These are phyloP conservation scores for Solanum megistacrolobum DNA, from an alignment of 257 asterid genomes.

Conservation along the genomic window DNA sequence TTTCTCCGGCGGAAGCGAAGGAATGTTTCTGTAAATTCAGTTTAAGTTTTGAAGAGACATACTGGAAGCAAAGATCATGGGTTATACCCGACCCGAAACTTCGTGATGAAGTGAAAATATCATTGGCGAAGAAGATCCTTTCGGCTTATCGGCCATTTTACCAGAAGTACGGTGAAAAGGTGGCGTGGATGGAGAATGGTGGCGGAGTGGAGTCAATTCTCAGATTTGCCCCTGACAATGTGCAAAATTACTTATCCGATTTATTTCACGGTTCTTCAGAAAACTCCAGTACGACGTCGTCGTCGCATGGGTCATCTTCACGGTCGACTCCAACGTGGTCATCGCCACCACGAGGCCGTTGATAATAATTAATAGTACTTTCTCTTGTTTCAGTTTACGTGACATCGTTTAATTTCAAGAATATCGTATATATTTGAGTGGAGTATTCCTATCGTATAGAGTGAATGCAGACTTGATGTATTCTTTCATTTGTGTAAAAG, in stretches of 20 bases:
- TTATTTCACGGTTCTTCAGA: constrained; percentile 27
- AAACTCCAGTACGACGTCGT: constrained; percentile 9
- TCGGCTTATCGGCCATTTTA: constrained; percentile 34
- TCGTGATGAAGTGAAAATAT: constrained; percentile 35
- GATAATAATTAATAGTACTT: neutral
- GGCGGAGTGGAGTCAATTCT: constrained; percentile 29
- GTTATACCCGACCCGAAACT: constrained; percentile 58
- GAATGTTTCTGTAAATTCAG: constrained; percentile 36
- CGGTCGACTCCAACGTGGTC: neutral
- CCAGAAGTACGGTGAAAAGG: constrained; percentile 13
- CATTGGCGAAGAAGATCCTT: constrained; percentile 25
- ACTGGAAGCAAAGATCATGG: constrained; percentile 46
- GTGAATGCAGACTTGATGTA: neutral
- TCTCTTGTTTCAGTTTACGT: neutral
- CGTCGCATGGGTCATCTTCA: neutral
- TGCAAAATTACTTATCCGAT: constrained; percentile 59
- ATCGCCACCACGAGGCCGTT: constrained; percentile 17
- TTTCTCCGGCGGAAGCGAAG: constrained; percentile 12
- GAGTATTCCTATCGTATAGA: neutral
- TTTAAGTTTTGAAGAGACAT: constrained; percentile 36
- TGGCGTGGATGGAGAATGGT: neutral
- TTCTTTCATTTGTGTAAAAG: neutral
- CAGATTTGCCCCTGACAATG: constrained; percentile 74
- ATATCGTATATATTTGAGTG: neutral
- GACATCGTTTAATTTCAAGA: rapidly evolving